phyloP scores from a whole-genome alignment of 768 basidiomycete genomes.

The Xerocomellus intermedius region DNA sequence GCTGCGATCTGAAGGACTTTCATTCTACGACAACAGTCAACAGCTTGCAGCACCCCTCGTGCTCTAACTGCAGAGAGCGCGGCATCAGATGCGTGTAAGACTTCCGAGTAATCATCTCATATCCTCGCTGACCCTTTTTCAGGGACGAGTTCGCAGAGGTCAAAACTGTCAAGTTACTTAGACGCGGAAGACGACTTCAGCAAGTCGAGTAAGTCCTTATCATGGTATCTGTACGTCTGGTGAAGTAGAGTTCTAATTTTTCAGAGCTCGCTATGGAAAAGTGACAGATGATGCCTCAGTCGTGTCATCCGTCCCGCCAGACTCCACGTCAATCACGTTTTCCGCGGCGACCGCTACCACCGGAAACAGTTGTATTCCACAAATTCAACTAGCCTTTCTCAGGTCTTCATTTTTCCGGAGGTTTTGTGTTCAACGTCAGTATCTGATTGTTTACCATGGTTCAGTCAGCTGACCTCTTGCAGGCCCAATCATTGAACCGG shows the following conservation, averaged over 20 bases:
- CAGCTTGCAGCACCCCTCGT: constrained; percentile 48
- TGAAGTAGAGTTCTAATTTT: constrained; percentile 5
- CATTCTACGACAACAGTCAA: constrained; percentile 47
- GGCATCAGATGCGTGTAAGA: constrained; percentile 92
- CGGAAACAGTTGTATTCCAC: constrained; percentile 56
- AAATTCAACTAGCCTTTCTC: constrained; percentile 77
- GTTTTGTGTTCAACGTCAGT: constrained; percentile 81
- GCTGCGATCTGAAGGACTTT: constrained; percentile 90
- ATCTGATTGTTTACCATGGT: neutral
- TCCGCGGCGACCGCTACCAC: neutral
- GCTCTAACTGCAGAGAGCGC: constrained; percentile 89
- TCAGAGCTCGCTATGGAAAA: constrained; percentile 78
- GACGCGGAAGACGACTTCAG: constrained; percentile 75
- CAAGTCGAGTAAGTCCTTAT: constrained; percentile 70
- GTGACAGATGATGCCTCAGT: constrained; percentile 41
- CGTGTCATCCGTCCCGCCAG: constrained; percentile 22
- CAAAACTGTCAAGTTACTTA: constrained; percentile 82
- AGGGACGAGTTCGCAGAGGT: constrained; percentile 93
- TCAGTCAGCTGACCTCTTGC: constrained; percentile 11
- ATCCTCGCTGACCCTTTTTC: constrained; percentile 8
- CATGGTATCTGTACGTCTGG: neutral
- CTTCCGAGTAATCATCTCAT: neutral
- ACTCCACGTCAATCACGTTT: constrained; percentile 12
- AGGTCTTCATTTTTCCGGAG: constrained; percentile 80
- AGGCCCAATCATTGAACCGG: constrained; percentile 86